Evolutionary conservation across 2,329 filamentous ascomycete species (phyloP), one percentile per base, ranked within the genome.

Genomic region (Pestalotiopsis sp.): DNA sequence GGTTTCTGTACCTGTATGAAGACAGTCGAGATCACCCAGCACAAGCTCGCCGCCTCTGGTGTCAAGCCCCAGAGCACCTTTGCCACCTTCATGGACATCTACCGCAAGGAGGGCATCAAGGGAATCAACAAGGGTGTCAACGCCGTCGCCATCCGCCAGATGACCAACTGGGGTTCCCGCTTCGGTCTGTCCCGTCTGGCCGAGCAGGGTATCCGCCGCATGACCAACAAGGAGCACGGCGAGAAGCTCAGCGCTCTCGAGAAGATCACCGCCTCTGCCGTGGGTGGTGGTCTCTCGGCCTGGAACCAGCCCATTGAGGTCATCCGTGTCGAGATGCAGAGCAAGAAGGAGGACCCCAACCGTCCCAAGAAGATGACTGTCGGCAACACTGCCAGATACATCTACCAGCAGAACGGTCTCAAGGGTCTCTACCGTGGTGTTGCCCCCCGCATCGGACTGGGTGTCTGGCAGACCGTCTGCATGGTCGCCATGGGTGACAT

Each of bases 1-100:
- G 96, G 96, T 75, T 99, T 99, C 91, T 99, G 96, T 85, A 99
- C 96, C 71, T 99, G 96, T 90, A 99, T 99, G 96, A 99, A 99
- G 91, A 99, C 96, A 72, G 96, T 98, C 74, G 96, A 99, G 84
- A 99, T 99, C 84, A 99, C 96, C 79, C 97, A 98, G 86, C 92
- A 96, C 88, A 98, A 98, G 89, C 87, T 96, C 79, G 94, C 93
- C 14, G 91, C 93, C 41, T 74, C 90, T 58, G 96, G 96, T 75
- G 90, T 91, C 74, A 93, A 94, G 85, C 93, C 94, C 27, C 93
- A 90, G n/a, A 91, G 93, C 77, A 98, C 96, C 74, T 97, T 97
- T 82, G 88, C 90, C 75, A 98, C 96, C 69, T 99, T 99, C 83
- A 96, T 95, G 91, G 91, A 93, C 79, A 99, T 99, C 82, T 99